A percentile compares a stretch with the other conserved stretches of the same genome.
Conservation (phyloP, 805 yeast genomes). For the Hyphopichia homilentoma region DNA sequence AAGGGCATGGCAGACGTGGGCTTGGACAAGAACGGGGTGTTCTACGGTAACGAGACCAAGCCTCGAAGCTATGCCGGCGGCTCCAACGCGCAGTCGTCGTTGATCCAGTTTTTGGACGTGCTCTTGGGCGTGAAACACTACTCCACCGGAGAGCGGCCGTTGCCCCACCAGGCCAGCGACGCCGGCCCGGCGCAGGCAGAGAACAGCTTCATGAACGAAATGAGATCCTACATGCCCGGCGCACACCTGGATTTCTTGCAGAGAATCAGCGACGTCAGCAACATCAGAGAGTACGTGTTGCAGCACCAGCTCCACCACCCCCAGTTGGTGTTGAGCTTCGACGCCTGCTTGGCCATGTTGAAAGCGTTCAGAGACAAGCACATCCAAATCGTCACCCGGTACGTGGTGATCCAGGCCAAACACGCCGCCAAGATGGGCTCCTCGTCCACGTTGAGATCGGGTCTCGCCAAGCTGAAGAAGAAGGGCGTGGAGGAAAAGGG, state of each 20-base stretch:
- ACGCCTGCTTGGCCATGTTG: slow-evolving; percentile 85
- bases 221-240: slow-evolving; percentile 90
- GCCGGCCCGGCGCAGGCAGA: slow-evolving; percentile 7
- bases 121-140: slow-evolving; percentile 72
- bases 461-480: slow-evolving; percentile 50
- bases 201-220: slow-evolving; percentile 66
- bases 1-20: slow-evolving; percentile 87
- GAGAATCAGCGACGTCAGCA: slow-evolving; percentile 54
- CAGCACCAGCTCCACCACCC: slow-evolving; percentile 35
- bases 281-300: slow-evolving; percentile 62
- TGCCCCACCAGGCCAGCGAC: slow-evolving; percentile 13
- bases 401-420: slow-evolving; percentile 76
- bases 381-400: slow-evolving; percentile 87
- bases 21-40: slow-evolving; percentile 62
- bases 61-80: slow-evolving; percentile 77
- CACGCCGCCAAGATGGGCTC: slow-evolving; percentile 51
- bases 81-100: slow-evolving; percentile 88
- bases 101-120: slow-evolving; percentile 83
- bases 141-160: slow-evolving; percentile 63
- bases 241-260: slow-evolving; percentile 72
- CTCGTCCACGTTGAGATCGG: slow-evolving; percentile 60
- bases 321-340: slow-evolving; percentile 69
- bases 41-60: slow-evolving; percentile 61
- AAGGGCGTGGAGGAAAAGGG: slow-evolving; percentile 63
- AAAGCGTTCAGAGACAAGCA: slow-evolving; percentile 89